Evolutionary conservation across 2,329 filamentous ascomycete species (phyloP).

Genomic region (Lachnellula hyalina): DNA sequence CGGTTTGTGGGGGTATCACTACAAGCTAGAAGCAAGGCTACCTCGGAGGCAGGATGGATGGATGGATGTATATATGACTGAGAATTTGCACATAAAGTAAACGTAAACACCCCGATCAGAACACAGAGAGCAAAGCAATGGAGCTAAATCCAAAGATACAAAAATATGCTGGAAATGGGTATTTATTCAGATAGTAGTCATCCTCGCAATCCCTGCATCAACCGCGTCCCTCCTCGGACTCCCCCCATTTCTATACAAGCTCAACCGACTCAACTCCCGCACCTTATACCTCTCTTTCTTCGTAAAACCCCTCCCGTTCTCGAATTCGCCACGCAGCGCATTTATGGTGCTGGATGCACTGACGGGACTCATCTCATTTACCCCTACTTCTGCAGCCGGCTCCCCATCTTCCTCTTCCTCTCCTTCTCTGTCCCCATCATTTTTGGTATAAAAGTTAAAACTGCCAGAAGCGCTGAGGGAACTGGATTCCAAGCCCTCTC

Average conservation of each 20-base stretch:
- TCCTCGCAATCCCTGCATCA: slow-evolving; percentile 20
- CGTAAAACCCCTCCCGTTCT: slow-evolving; percentile 4
- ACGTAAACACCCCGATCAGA: background rate
- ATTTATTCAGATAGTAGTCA: slow-evolving; percentile 12
- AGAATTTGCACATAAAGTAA: background rate
- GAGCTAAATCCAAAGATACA: background rate
- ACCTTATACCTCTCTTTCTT: slow-evolving; percentile 40
- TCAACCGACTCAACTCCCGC: slow-evolving; percentile 56
- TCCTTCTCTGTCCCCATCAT: background rate
- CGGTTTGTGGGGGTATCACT: slow-evolving; percentile 41
- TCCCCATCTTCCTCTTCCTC: slow-evolving; percentile 14
- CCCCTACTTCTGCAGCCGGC: slow-evolving; percentile 13
- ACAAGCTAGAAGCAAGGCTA: background rate
- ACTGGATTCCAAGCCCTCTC: background rate
- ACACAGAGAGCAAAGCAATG: background rate
- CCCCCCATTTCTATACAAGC: slow-evolving; percentile 57
- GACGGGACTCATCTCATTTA: slow-evolving; percentile 24
- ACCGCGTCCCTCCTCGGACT: slow-evolving; percentile 36
- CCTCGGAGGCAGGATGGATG: background rate
- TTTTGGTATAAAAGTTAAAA: background rate
- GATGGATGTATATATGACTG: background rate
- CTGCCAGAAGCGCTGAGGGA: background rate
- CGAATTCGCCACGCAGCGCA: slow-evolving; percentile 3
- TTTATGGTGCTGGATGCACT: slow-evolving; percentile 4
- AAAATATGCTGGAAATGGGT: background rate